Evolutionary conservation across 805 yeast species (phyloP), one percentile per base, ranked within the genome.

Genomic region (Yamadazyma nakazawae): DNA sequence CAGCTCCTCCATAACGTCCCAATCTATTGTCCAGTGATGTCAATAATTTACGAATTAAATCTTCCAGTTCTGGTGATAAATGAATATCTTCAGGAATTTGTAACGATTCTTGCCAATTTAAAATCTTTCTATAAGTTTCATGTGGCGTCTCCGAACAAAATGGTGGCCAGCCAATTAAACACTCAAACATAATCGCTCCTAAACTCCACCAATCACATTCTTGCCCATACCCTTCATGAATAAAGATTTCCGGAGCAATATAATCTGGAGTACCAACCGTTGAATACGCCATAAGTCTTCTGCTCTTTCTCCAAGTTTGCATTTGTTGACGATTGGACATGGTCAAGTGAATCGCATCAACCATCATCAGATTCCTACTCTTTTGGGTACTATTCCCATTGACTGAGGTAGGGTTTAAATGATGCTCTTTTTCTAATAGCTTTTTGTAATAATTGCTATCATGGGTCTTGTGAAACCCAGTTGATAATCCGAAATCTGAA

Each of bases 141-240:
- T 88, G 96, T 10, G 96, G 96, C 10, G 96, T 87, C 59, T 90
- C 97, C 0, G 94, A 84, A 69, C 97, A 90, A 66, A 90, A 90
- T 40, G 97, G 97, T 21, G 97, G 97, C 96, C 96, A 90, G 28
- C 97, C 97, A 50, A 90, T 87, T 51, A 90, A 71, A 70, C 97
- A 90, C 74, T 90, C 97, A 66, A 85, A 90, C 97, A 90, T 91
- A 61, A 90, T 90, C 1, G 96, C 96, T 26, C 97, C 97, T 38
- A 90, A 68, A 8, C 96, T 86, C 97, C 97, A 90, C 97, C 97
- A 90, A 66, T 90, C 97, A 68, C 97, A 90, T 62, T 90, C 96
- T 68, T 89, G 96, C 11, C 97, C 96, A 66, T 90, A 90, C 5
- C 97, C 97, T 69, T 90, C 94, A 57, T 89, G 89, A 40, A 88